Evolutionary conservation across 345 rosid genomes (phyloP).

Genomic region (Moringa oleifera): DNA sequence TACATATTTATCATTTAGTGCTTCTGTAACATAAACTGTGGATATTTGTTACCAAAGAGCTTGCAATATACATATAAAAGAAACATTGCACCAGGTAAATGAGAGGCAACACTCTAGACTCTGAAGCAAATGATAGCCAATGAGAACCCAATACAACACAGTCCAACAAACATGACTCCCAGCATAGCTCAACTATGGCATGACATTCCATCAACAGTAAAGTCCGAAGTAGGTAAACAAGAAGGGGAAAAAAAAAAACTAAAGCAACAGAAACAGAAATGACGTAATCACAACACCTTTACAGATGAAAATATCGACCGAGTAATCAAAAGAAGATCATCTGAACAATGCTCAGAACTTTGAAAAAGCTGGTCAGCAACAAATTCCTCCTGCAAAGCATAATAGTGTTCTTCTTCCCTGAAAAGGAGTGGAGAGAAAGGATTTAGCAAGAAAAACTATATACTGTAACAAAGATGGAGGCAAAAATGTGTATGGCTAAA

Average conservation of each 20-base stretch:
- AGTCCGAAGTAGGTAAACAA: not conserved
- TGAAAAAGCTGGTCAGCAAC: conserved; percentile 85
- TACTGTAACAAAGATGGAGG: not conserved
- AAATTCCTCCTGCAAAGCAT: conserved; percentile 77
- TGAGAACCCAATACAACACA: not conserved
- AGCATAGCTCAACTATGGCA: not conserved
- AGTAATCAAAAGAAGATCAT: conserved; percentile 63
- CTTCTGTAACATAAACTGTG: not conserved
- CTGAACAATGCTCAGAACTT: conserved; percentile 57
- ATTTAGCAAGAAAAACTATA: not conserved
- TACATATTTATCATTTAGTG: not conserved
- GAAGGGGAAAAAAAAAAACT: not conserved
- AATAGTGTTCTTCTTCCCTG: conserved; percentile 70
- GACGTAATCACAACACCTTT: conserved; percentile 40
- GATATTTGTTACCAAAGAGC: too few species aligned
- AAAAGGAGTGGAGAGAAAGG: conserved; percentile 22
- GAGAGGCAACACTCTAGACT: not conserved
- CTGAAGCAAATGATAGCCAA: not conserved
- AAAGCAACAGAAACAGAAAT: not conserved
- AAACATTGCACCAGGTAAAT: too few species aligned
- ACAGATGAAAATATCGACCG: conserved; percentile 55
- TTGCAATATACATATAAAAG: too few species aligned
- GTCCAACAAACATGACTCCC: not conserved
- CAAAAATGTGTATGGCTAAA: too few species aligned
- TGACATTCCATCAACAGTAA: not conserved